Evolutionary conservation across 2,329 filamentous ascomycete genomes (phyloP), one percentile per base, ranked within the genome.

Genomic region (Paraconiothyrium sp.): DNA sequence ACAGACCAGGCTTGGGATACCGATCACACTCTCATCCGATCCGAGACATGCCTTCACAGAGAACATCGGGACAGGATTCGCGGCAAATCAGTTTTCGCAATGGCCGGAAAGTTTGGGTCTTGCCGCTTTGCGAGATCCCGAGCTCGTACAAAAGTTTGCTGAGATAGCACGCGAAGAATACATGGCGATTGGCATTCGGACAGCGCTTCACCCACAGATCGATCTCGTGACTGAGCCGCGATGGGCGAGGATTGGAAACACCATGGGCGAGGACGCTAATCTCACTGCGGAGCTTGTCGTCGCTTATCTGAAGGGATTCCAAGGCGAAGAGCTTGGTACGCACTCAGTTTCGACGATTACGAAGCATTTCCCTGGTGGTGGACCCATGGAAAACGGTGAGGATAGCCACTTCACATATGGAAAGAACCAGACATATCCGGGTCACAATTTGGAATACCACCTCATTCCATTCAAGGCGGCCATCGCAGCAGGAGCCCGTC

Each of bases 301-400:
- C 2, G 79, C 80, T 0, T 85, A 84, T 56, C 80, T 85, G 66
- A 78, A 80, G 50, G 84, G 83, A 20, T 81, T 85, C 51, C 83
- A 84, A 30, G 82, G 81, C 0, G 75, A 79, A 1, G 70, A 76
- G 35, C 72, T 84, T n/a, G 83, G 83, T 0, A 65, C 71, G 0
- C 62, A 79, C 32, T 83, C 81, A 1, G 80, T 85, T 3, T 80
- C 79, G 1, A 83, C 84, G 0, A 80, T 85, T 1, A 84, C 84
- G 0, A 86, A 86, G 71, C 84, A 86, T 63, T 86, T 86, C 65
- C 84, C 84, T 0, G 84, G 84, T 4, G 83, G 79, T 8, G 84
- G 84, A 0, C 79, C 84, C 0, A 78, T 82, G 66, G 73, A 83
- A 59, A 73, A 83, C 50, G 84, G 84, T 22, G 82, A 85, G 50